Conservation (phyloP, 345 rosid genomes). For the Erucastrum elatum region DNA sequence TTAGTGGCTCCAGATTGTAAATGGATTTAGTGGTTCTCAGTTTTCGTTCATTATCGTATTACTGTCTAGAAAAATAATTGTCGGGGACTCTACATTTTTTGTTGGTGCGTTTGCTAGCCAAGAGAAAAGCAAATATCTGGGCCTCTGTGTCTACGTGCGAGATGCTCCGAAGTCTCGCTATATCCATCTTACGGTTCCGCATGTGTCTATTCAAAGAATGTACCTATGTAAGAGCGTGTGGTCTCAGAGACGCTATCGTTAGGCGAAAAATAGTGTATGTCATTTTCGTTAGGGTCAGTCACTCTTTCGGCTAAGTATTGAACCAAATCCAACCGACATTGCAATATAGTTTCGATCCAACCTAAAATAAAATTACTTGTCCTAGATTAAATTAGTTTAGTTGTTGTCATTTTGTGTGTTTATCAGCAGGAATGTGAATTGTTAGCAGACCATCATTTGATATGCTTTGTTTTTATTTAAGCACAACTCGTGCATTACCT, state of each 20-base stretch:
- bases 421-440: conserved; percentile 24
- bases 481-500: conserved; percentile 35
- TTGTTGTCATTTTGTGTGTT: conserved; percentile 29
- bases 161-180: neutral
- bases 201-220: neutral
- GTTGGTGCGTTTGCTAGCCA: neutral
- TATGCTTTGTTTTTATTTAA: conserved; percentile 15
- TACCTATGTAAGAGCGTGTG: neutral
- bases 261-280: neutral
- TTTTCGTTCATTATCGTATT: neutral
- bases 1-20: neutral
- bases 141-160: neutral
- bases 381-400: neutral
- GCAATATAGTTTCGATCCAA: neutral
- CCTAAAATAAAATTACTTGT: neutral
- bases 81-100: neutral
- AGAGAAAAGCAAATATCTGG: neutral
- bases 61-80: neutral
- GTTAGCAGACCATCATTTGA: conserved; percentile 14
- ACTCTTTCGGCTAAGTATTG: neutral
- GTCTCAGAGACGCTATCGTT: neutral
- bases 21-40: neutral
- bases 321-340: neutral
- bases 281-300: neutral
- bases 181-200: neutral